A percentile compares a stretch with the other conserved stretches of the same genome.
phyloP scores from a whole-genome alignment of 2,329 filamentous ascomycete genomes.

The Dactylellina leptospora region DNA sequence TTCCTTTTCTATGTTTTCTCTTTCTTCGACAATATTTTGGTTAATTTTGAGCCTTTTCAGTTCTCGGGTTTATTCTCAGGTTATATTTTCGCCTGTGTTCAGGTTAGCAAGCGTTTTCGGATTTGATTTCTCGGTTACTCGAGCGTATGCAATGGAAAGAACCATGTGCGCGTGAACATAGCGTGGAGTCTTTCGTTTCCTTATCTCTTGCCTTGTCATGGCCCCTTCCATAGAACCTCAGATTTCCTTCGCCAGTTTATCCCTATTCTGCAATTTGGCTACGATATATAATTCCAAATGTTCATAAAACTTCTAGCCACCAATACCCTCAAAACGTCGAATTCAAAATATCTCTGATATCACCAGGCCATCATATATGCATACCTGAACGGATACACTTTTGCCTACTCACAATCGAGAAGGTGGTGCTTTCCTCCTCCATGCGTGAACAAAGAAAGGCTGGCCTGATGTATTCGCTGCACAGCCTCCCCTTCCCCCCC shows the following conservation, averaged over 20 bases:
- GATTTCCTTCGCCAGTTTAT: neutral
- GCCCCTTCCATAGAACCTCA: neutral
- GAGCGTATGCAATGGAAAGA: neutral
- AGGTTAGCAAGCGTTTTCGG: neutral
- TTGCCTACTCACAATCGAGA: no score
- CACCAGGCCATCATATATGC: no score
- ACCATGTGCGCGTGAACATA: neutral
- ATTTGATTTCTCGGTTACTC: constrained; percentile 16
- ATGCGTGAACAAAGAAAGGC: no score
- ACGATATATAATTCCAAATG: neutral
- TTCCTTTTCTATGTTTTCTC: neutral
- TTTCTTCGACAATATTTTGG: neutral
- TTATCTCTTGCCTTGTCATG: neutral
- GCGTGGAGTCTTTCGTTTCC: constrained; percentile 20
- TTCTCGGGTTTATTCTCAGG: neutral
- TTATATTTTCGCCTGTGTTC: neutral
- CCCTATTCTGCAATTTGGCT: neutral
- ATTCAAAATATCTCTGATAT: no score
- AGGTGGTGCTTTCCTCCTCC: no score
- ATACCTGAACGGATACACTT: no score
- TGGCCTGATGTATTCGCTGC: no score
- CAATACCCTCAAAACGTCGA: no score
- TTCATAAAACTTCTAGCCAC: no score
- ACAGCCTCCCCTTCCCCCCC: neutral
- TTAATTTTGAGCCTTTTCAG: neutral